Conservation (phyloP, 768 basidiomycete genomes). For the Symmetrospora coprosmae region DNA sequence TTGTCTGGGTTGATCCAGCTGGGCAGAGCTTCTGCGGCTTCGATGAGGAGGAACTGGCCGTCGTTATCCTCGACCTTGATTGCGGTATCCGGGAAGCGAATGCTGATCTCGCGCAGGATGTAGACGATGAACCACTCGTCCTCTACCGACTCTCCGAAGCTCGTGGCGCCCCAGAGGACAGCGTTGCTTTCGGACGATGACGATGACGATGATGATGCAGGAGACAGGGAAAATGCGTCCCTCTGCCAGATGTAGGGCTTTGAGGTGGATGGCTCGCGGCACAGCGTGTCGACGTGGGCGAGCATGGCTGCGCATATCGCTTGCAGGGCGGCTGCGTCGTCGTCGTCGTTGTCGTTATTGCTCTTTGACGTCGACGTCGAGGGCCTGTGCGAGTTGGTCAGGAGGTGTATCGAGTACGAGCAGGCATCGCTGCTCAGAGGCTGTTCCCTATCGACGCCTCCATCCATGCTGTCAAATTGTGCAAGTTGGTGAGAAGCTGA, state of each 20-base stretch:
- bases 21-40: slow-evolving; percentile 80
- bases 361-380: no score
- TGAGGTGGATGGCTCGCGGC: not conserved
- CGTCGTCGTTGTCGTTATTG: not conserved
- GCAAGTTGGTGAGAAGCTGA: no score
- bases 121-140: slow-evolving; percentile 95
- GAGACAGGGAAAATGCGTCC: slow-evolving; percentile 19
- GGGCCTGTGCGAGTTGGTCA: not conserved
- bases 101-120: slow-evolving; percentile 63
- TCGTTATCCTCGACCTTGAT: slow-evolving; percentile 68
- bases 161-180: slow-evolving; percentile 66
- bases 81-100: slow-evolving; percentile 57
- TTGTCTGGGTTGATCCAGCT: slow-evolving; percentile 83
- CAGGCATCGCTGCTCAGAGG: slow-evolving; percentile 9
- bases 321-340: not conserved
- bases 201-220: not conserved
- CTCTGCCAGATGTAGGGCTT: slow-evolving; percentile 30
- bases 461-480: no score
- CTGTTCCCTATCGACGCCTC: no score
- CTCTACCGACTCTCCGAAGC: slow-evolving; percentile 91
- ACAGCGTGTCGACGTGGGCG: slow-evolving; percentile 5
- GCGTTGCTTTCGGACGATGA: slow-evolving; percentile 22
- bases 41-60: slow-evolving; percentile 89
- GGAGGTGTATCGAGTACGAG: not conserved
- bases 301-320: not conserved